phyloP scores from a whole-genome alignment of 768 basidiomycete genomes.

The Sutorius australiensis region DNA sequence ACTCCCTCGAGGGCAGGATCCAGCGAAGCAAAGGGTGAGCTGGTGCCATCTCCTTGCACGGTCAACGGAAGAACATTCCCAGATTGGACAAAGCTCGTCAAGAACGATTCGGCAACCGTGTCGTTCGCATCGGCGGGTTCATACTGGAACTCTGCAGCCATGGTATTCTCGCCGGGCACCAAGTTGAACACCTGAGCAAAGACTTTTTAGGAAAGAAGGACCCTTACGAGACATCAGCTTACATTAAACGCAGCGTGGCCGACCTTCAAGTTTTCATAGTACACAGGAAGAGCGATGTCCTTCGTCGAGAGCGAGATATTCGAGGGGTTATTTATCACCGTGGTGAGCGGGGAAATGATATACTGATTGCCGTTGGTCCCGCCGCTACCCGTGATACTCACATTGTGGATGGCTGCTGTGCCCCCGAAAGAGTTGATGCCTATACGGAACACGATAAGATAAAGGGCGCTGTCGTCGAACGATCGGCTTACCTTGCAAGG shows the following conservation, averaged over 20 bases:
- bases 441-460: constrained; percentile 13
- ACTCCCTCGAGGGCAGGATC: constrained; percentile 52
- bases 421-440: constrained; percentile 61
- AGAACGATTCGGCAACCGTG: constrained; percentile 58
- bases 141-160: constrained; percentile 64
- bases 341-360: constrained; percentile 54
- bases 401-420: constrained; percentile 48
- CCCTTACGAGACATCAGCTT: constrained; percentile 17
- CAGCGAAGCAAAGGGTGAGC: constrained; percentile 62
- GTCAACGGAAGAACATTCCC: constrained; percentile 44
- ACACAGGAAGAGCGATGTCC: constrained; percentile 54
- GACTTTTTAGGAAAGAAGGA: not conserved
- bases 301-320: constrained; percentile 61
- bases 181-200: constrained; percentile 48
- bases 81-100: constrained; percentile 57
- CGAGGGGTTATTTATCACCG: constrained; percentile 61
- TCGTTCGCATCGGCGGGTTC: constrained; percentile 61
- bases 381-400: constrained; percentile 62
- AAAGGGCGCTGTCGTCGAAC: not conserved
- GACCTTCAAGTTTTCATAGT: constrained; percentile 52
- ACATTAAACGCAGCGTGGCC: constrained; percentile 60
- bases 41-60: constrained; percentile 55
- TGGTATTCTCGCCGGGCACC: constrained; percentile 51
- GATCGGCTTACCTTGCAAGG: constrained; percentile 43
- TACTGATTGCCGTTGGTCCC: constrained; percentile 58